A percentile compares a stretch with the other conserved stretches of the same genome.
These are phyloP conservation scores for Scytalidium lignicola DNA, from an alignment of 2,329 filamentous ascomycete species.

Conservation along the genomic window DNA sequence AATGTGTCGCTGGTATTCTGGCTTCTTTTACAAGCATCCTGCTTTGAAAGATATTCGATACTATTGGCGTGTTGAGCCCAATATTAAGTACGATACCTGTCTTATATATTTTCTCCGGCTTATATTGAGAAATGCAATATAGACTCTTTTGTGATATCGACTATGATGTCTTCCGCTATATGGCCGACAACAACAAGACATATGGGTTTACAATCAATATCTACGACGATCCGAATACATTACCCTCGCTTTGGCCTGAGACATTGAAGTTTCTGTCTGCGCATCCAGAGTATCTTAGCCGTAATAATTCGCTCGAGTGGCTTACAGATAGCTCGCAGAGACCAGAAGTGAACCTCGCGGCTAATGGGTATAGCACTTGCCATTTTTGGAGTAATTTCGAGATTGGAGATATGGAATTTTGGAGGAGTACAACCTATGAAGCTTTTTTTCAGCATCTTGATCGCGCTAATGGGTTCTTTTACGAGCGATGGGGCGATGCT, in stretches of 20 bases:
- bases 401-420: conserved; percentile 85
- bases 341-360: conserved; percentile 48
- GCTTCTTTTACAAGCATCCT: conserved; percentile 74
- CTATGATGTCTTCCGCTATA: conserved; percentile 82
- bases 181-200: conserved; percentile 77
- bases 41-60: conserved; percentile 57
- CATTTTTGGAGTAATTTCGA: conserved; percentile 99
- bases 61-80: conserved; percentile 58
- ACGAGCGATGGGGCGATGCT: conserved; percentile 95
- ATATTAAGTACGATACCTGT: conserved; percentile 37
- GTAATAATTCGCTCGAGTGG: conserved; percentile 80
- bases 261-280: conserved; percentile 85
- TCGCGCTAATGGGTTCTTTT: conserved; percentile 90
- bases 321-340: conserved; percentile 56
- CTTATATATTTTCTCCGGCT: conserved; percentile 2
- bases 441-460: conserved; percentile 90
- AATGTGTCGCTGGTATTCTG: conserved; percentile 95
- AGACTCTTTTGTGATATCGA: conserved; percentile 52
- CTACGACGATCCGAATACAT: conserved; percentile 90
- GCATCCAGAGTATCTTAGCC: conserved; percentile 77
- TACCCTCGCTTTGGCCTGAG: conserved; percentile 90
- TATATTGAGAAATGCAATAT: neutral
- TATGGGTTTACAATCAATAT: conserved; percentile 79
- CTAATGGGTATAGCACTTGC: conserved; percentile 90
- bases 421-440: conserved; percentile 76